Base-by-base conservation (phyloP, 2,329 filamentous ascomycete genomes). In the Ophiostoma ips region DNA sequence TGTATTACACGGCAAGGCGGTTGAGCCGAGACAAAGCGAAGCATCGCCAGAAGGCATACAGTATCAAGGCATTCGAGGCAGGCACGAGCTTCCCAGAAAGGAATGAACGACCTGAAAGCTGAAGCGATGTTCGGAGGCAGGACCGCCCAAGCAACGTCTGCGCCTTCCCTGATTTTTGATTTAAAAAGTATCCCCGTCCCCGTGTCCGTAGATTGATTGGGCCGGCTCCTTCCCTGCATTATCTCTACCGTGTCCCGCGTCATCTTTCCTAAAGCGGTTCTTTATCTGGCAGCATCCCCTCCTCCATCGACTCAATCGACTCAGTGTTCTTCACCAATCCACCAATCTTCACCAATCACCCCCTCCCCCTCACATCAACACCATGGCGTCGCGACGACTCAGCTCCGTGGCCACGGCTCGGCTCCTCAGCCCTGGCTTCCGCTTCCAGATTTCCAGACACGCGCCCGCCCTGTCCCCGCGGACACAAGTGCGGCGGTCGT, bases 401-500 rank as follows among this genome's bases (percentile, higher is more conserved):
- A 52, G 50, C 52, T 45, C 41, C 18, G 48, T 47, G 3, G 31
- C 51, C 21, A 48, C 48, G 5, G 33, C 50, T 34, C 51, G 53
- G 33, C 55, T 55, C 4, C 47, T 55, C 16, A 36, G 24, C 44
- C 37, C 51, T 7, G 40, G 51, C 28, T 35, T 48, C 31, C 52
- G 45, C n/a, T 5, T 47, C 7, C 43, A 44, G 18, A 41, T 51
- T 9, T 21, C 37, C 48, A 35, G 49, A 35, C 45, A 38, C 28
- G 8, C 33, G 28, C 40, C 38, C 7, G 16, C 40, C 15, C 43
- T 44, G 16, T 3, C 40, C 19, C 36, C 37, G 3, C 40, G 50
- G 11, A 41, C 52, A 33, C 56, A 59, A 50, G 52, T 55, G 38
- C 68, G 61, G 47, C 59, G 61, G 58, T 68, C 81, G 51, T 83